These are phyloP conservation scores for Cenchrus fungigraminus DNA, from an alignment of 176 grass and related monocot species.

Conservation along the genomic window DNA sequence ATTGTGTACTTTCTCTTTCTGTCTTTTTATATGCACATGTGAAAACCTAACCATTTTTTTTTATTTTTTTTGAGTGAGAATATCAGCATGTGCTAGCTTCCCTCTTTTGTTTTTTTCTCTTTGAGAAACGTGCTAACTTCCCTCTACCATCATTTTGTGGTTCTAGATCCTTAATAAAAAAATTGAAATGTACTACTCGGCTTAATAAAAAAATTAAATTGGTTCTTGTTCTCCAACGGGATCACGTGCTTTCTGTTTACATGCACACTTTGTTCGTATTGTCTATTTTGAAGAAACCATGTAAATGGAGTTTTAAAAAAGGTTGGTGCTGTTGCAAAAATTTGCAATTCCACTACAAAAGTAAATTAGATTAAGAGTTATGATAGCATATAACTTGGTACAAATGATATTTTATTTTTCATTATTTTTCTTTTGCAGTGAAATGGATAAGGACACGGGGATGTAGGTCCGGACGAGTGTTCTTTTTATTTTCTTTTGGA, in stretches of 20 bases:
- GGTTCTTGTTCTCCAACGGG: background rate
- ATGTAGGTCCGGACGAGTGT: background rate
- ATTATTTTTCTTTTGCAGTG: background rate
- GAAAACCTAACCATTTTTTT: background rate
- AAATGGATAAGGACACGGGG: background rate
- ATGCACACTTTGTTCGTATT: background rate
- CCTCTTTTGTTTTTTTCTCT: fast-evolving
- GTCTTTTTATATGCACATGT: background rate
- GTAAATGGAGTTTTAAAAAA: no score
- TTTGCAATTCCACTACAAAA: no score
- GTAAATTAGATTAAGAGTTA: no score
- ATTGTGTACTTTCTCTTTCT: background rate
- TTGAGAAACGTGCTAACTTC: background rate
- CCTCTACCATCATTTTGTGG: background rate
- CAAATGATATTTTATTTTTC: background rate
- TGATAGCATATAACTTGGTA: no score
- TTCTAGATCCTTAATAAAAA: background rate
- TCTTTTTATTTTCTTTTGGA: background rate
- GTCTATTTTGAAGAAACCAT: background rate
- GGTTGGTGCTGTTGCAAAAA: no score
- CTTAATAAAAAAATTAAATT: no score
- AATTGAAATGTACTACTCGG: no score
- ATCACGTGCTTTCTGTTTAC: background rate
- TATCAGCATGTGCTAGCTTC: background rate
- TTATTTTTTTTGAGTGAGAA: background rate